Evolutionary conservation across 2,329 filamentous ascomycete genomes (phyloP).

Genomic region (Arachnomyces sp.): DNA sequence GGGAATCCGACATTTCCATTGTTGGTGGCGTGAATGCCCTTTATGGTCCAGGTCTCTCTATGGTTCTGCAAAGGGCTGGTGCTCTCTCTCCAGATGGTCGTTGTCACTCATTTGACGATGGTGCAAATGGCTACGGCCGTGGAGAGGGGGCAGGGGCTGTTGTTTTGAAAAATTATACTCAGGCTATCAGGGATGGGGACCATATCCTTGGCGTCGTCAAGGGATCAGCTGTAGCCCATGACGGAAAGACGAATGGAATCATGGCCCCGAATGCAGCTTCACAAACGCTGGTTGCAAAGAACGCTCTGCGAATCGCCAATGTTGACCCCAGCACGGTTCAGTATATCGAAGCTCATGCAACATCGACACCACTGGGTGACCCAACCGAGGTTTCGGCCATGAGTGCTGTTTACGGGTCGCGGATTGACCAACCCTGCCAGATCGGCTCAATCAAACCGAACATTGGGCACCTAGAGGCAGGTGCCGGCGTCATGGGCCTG

Average conservation of each 20-base stretch:
- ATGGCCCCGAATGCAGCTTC: constrained; percentile 27
- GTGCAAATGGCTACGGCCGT: constrained; percentile 23
- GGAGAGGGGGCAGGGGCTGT: constrained; percentile 25
- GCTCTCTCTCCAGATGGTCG: constrained; percentile 21
- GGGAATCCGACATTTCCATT: constrained; percentile 26
- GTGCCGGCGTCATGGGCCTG: constrained; percentile 19
- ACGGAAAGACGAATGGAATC: constrained; percentile 26
- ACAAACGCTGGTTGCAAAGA: constrained; percentile 21
- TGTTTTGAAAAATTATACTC: constrained; percentile 21
- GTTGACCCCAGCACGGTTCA: constrained; percentile 13
- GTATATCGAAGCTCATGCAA: constrained; percentile 19
- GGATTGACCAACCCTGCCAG: constrained; percentile 16
- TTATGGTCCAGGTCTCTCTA: constrained; percentile 24
- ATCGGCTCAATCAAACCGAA: constrained; percentile 27
- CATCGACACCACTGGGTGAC: constrained; percentile 17
- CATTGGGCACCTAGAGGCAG: constrained; percentile 25
- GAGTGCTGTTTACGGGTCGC: constrained; percentile 9
- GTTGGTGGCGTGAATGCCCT: constrained; percentile 31
- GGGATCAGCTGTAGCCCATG: constrained; percentile 24
- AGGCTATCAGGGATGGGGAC: constrained; percentile 22
- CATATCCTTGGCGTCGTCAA: constrained; percentile 25
- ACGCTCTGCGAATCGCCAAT: constrained; percentile 12
- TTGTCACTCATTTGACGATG: constrained; percentile 26
- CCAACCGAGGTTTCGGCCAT: constrained; percentile 15
- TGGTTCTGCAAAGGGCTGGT: constrained; percentile 22